phyloP scores from a whole-genome alignment of 116 monocot species.

The Thalassia testudinum region DNA sequence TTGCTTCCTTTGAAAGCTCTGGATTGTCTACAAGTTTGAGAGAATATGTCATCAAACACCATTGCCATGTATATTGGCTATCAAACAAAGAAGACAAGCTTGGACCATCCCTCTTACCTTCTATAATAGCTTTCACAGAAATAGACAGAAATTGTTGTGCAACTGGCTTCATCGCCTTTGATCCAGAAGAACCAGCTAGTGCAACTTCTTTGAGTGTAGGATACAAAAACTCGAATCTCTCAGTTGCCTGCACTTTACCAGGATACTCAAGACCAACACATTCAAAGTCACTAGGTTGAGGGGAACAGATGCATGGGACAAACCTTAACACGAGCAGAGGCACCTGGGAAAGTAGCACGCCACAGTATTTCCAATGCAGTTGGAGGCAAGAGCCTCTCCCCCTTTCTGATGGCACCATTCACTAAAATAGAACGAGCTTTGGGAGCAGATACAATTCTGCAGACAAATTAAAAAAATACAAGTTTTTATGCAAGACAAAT shows the following conservation, averaged over 20 bases:
- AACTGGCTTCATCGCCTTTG: conserved; percentile 86
- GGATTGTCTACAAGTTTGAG: conserved; percentile 37
- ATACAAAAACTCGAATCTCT: conserved; percentile 77
- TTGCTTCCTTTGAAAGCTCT: conserved; percentile 51
- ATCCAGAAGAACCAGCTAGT: conserved; percentile 64
- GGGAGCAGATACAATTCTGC: conserved; percentile 43
- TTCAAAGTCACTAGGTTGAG: too few relatives aligned
- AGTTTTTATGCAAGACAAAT: conserved; percentile 48
- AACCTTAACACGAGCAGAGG: conserved; percentile 71
- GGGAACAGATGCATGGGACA: not conserved
- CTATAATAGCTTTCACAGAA: conserved; percentile 41
- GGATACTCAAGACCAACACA: too few relatives aligned
- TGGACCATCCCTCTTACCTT: conserved; percentile 70
- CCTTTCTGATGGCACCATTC: conserved; percentile 86
- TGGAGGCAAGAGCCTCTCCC: conserved; percentile 87
- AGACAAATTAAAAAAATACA: conserved; percentile 29
- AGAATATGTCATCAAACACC: too few relatives aligned
- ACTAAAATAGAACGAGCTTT: conserved; percentile 62
- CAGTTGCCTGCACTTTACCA: conserved; percentile 50
- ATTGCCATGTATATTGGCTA: not conserved
- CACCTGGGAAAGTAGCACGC: conserved; percentile 54
- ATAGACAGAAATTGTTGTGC: conserved; percentile 61
- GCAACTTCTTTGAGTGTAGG: conserved; percentile 78
- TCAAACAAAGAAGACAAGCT: not conserved
- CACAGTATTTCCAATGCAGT: conserved; percentile 69